Conservation (phyloP, 1,284 basidiomycete genomes). For the Leucoagaricus sp. region DNA sequence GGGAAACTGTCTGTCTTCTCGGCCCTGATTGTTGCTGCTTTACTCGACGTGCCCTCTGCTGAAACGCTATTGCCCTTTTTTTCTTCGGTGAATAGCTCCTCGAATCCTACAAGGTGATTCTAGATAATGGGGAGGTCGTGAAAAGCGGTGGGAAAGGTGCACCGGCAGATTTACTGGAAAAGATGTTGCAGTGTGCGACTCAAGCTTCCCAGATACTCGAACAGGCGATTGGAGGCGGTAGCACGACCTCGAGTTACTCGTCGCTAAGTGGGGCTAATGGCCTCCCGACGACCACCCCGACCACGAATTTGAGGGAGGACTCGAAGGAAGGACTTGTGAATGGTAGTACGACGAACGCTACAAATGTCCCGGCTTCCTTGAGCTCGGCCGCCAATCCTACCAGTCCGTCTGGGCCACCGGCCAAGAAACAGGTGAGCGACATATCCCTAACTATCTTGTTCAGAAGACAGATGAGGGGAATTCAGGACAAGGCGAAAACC, state of each 20-base stretch:
- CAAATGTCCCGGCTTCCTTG: neutral
- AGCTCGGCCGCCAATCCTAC: neutral
- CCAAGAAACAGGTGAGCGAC: constrained; percentile 10
- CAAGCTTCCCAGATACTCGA: constrained; percentile 56
- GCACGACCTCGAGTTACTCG: constrained; percentile 12
- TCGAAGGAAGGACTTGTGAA: constrained; percentile 11
- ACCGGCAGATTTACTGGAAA: constrained; percentile 33
- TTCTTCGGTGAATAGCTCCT: constrained; percentile 23
- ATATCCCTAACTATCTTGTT: no score
- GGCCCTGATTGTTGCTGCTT: neutral
- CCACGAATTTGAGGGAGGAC: constrained; percentile 12
- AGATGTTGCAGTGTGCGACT: constrained; percentile 45
- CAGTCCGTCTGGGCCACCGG: constrained; percentile 2
- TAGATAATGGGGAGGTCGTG: constrained; percentile 25
- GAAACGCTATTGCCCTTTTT: neutral
- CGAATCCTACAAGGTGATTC: constrained; percentile 32
- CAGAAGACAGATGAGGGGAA: constrained; percentile 11
- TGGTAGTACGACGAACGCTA: neutral
- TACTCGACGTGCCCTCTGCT: neutral
- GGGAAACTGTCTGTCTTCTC: neutral
- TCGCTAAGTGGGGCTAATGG: constrained; percentile 13
- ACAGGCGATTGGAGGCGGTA: constrained; percentile 21
- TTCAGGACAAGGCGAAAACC: constrained; percentile 5
- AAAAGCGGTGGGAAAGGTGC: constrained; percentile 4
- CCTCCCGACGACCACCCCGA: neutral